Conservation (phyloP, 2,329 filamentous ascomycete genomes). For the Arthrobotrys musiformis region DNA sequence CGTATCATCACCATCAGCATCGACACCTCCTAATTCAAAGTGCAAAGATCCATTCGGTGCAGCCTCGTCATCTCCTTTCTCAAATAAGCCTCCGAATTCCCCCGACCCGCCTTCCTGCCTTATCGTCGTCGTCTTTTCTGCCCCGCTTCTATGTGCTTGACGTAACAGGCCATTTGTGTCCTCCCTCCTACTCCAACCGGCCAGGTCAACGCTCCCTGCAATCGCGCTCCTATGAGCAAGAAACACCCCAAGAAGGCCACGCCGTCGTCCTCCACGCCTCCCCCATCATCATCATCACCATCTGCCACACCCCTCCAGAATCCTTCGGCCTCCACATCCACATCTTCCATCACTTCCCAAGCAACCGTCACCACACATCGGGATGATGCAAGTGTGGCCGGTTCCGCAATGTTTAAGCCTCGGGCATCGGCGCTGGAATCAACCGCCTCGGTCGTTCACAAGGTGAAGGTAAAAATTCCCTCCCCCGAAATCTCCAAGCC, state of each 20-base stretch:
- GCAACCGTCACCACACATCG: conserved; percentile 47
- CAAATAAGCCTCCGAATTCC: neutral
- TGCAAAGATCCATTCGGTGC: neutral
- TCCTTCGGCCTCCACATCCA: conserved; percentile 42
- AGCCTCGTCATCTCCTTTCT: conserved; percentile 11
- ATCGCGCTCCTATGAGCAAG: conserved; percentile 56
- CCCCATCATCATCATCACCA: conserved; percentile 23
- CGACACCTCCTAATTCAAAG: too few relatives aligned
- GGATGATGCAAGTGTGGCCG: conserved; percentile 45
- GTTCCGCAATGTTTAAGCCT: conserved; percentile 48
- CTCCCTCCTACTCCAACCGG: neutral
- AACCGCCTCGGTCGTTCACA: conserved; percentile 54
- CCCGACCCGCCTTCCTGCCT: neutral
- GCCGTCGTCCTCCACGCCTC: conserved; percentile 9
- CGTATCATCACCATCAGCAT: conserved; percentile 2
- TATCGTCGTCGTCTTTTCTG: conserved; percentile 13
- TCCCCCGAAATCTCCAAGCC: neutral
- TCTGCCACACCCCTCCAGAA: conserved; percentile 31
- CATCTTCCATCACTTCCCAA: conserved; percentile 49
- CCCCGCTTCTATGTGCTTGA: too few relatives aligned
- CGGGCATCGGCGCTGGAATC: conserved; percentile 49
- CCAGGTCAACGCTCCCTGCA: conserved; percentile 9
- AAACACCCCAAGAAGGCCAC: conserved; percentile 48
- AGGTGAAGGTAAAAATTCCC: conserved; percentile 37
- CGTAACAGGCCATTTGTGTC: neutral